phyloP scores from a whole-genome alignment of 192 early-diverging fungal species.

The Gamsiella multidivaricata region DNA sequence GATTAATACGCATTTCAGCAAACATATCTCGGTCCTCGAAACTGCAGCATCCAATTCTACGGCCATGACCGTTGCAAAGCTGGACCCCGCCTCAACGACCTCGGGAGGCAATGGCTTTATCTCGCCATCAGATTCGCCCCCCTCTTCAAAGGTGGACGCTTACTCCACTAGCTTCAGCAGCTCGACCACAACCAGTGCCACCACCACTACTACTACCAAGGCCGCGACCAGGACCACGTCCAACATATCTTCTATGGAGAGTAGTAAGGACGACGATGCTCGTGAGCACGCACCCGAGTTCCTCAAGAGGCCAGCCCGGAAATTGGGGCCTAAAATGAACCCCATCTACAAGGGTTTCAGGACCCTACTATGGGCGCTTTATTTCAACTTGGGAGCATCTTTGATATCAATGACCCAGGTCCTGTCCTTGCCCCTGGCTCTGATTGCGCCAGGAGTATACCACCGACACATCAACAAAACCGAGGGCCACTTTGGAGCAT shows the following conservation, averaged over 20 bases:
- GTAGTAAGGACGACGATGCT: slow-evolving; percentile 4
- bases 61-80: slow-evolving; percentile 38
- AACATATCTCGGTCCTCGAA: not conserved
- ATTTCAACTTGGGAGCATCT: slow-evolving; percentile 41
- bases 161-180: not conserved
- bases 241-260: not conserved
- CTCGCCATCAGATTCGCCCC: slow-evolving; percentile 9
- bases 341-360: slow-evolving; percentile 40
- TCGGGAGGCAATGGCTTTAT: not conserved
- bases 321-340: slow-evolving; percentile 42
- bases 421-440: slow-evolving; percentile 34
- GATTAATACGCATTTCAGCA: not conserved
- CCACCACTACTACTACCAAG: slow-evolving; percentile 12
- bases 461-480: slow-evolving; percentile 54
- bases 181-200: slow-evolving; percentile 1
- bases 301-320: not conserved
- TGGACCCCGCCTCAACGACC: slow-evolving; percentile 26
- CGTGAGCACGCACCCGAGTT: not conserved
- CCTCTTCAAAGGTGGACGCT: slow-evolving; percentile 3
- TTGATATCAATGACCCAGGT: slow-evolving; percentile 50
- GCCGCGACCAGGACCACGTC: slow-evolving; percentile 9
- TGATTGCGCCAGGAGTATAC: slow-evolving; percentile 43
- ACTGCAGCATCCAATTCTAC: not conserved
- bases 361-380: slow-evolving; percentile 31
- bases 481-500: slow-evolving; percentile 53